phyloP scores from a whole-genome alignment of 1,139 yeast species.

The Geotrichum klebahnii region DNA sequence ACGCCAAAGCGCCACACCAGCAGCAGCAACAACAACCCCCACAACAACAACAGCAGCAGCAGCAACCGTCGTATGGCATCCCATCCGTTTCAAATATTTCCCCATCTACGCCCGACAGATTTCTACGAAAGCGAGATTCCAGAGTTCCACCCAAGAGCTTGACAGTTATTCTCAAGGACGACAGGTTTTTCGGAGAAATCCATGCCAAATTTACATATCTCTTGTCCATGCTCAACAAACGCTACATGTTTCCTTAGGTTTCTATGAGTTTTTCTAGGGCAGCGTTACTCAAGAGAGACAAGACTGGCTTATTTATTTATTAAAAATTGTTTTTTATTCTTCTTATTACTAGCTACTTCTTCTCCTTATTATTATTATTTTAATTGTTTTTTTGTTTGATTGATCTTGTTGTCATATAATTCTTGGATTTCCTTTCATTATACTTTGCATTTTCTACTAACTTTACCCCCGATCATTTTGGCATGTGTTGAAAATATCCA shows the following conservation, averaged over 20 bases:
- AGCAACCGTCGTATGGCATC: not conserved
- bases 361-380: too few species aligned
- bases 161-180: conserved; percentile 58
- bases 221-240: conserved; percentile 35
- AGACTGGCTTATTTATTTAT: not conserved
- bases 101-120: conserved; percentile 45
- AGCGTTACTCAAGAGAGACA: not conserved
- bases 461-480: too few species aligned
- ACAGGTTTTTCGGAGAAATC: conserved; percentile 53
- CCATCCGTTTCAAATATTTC: not conserved
- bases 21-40: not conserved
- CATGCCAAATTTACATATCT: conserved; percentile 49
- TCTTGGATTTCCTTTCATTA: too few species aligned
- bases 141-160: conserved; percentile 50
- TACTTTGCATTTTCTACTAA: too few species aligned
- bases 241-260: conserved; percentile 1
- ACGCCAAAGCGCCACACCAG: conserved; percentile 21
- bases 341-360: too few species aligned
- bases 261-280: not conserved
- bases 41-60: not conserved
- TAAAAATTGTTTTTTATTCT: too few species aligned
- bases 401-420: too few species aligned
- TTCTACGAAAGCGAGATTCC: conserved; percentile 47
- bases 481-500: too few species aligned
- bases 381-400: too few species aligned